Base-by-base conservation (phyloP, 2,329 filamentous ascomycete genomes). In the Colletotrichum eleusines region DNA sequence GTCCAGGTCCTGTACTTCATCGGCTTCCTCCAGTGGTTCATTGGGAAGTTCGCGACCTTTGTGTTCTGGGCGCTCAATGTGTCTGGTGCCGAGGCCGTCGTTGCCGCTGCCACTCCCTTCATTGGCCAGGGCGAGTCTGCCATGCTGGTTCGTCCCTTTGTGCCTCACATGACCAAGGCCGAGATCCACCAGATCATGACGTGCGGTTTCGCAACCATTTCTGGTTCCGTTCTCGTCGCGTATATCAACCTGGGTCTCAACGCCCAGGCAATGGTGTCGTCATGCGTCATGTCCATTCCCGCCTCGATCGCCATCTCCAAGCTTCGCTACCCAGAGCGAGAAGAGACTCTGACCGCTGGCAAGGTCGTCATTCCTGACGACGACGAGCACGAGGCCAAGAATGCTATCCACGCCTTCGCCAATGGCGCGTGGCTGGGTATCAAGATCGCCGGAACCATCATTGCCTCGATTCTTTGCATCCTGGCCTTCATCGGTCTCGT, bases 281-380 rank as follows among this genome's bases (percentile, higher is more conserved):
- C 93, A 9, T 97, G 94, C 78, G 94, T 97, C 80, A 98, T 98
- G 95, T 95, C 92, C 76, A 97, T 97, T 74, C 95, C 95, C 0
- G 94, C 94, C 1, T 97, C 94, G 4, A 87, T 98, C 18, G 94
- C 94, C 61, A 91, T 96, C 72, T 95, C 92, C 73, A 97, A 97
- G 84, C 87, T 97, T 76, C 92, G 95, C 68, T 97, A 92, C 80
- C 95, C 95, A 3, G 95, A 97, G 83, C 91, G 90, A 3, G 94
- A 97, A 80, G 92, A 95, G 81, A 93, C 94, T 0, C 85, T 97
- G 44, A 97, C 94, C 0, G 91, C 93, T 5, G 94, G 94, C 67
- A 89, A 90, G 23, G 91, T 96, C 38, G 90, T 95, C 51, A 88
- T 97, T 33, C 94, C 94, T 2, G 91, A 96, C 40, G 91, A 95